Evolutionary conservation across 179 eudicot genomes (phyloP).

Genomic region (Silene vulgaris): DNA sequence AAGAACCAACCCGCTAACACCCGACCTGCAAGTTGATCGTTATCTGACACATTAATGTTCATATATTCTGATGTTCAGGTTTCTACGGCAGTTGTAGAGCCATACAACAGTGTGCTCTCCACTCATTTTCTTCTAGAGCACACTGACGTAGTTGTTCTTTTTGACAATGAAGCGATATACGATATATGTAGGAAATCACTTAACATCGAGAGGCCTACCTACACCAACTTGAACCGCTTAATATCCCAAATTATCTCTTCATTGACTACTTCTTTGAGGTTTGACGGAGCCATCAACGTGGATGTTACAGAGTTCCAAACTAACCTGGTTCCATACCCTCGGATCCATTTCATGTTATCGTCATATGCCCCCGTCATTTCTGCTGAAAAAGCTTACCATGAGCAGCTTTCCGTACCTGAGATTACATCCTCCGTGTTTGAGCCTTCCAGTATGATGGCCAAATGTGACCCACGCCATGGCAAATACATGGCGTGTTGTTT

Average conservation of each 20-base stretch:
- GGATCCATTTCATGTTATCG: conserved; percentile 64
- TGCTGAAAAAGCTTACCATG: conserved; percentile 57
- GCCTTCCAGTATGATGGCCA: conserved; percentile 72
- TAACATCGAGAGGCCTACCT: conserved; percentile 55
- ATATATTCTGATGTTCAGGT: conserved; percentile 33
- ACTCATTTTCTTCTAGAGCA: conserved; percentile 55
- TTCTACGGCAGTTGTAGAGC: conserved; percentile 67
- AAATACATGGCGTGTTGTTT: conserved; percentile 68
- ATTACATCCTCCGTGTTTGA: conserved; percentile 64
- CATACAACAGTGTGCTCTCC: conserved; percentile 55
- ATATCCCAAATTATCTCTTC: conserved; percentile 63
- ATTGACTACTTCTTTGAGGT: conserved; percentile 60
- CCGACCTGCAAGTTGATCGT: no score
- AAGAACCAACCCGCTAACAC: no score
- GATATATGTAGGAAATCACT: conserved; percentile 52
- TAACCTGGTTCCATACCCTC: conserved; percentile 63
- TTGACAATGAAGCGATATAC: conserved; percentile 61
- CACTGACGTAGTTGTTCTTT: conserved; percentile 50
- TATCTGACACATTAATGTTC: not conserved
- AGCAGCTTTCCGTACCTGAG: conserved; percentile 57
- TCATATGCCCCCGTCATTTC: conserved; percentile 65
- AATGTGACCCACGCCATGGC: conserved; percentile 66
- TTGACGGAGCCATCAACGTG: conserved; percentile 65
- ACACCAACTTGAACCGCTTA: conserved; percentile 62
- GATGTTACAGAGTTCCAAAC: conserved; percentile 62